Percentiles rank a stretch among this genome's conserved stretches.
phyloP scores from a whole-genome alignment of 768 basidiomycete species.

The Termitomyces sp. region DNA sequence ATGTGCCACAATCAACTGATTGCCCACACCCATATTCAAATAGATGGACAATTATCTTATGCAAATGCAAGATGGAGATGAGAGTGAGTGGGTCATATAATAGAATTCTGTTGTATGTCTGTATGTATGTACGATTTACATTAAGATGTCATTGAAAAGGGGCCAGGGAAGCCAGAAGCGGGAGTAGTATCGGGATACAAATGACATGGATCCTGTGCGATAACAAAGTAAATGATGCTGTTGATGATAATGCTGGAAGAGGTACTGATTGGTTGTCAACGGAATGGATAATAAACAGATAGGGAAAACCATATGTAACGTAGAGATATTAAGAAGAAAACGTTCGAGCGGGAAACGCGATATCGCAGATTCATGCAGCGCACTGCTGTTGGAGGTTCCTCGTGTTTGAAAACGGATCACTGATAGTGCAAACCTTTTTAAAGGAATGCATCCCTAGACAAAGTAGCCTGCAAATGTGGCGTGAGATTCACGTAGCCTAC shows the following conservation, averaged over 20 bases:
- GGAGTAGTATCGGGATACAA: neutral
- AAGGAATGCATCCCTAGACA: conserved; percentile 52
- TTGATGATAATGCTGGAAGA: neutral
- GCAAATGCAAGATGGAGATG: neutral
- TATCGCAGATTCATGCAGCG: neutral
- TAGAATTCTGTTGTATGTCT: neutral
- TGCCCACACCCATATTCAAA: neutral
- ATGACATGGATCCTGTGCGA: neutral
- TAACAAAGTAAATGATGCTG: conserved; percentile 6
- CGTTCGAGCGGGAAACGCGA: neutral
- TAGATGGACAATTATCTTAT: neutral
- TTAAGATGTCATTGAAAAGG: conserved; percentile 1
- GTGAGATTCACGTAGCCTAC: conserved; percentile 15
- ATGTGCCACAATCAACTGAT: conserved; percentile 2
- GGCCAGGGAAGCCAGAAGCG: neutral
- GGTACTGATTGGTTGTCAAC: neutral
- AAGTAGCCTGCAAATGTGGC: conserved; percentile 32
- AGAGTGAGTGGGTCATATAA: neutral
- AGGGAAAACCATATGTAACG: neutral
- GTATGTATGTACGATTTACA: conserved; percentile 8
- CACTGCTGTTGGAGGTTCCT: neutral
- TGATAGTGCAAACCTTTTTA: conserved; percentile 15
- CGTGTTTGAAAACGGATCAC: neutral
- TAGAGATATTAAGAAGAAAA: conserved; percentile 3
- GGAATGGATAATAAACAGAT: neutral